Evolutionary conservation across 805 yeast genomes (phyloP).

Genomic region (Nakazawaea ambrosiae): DNA sequence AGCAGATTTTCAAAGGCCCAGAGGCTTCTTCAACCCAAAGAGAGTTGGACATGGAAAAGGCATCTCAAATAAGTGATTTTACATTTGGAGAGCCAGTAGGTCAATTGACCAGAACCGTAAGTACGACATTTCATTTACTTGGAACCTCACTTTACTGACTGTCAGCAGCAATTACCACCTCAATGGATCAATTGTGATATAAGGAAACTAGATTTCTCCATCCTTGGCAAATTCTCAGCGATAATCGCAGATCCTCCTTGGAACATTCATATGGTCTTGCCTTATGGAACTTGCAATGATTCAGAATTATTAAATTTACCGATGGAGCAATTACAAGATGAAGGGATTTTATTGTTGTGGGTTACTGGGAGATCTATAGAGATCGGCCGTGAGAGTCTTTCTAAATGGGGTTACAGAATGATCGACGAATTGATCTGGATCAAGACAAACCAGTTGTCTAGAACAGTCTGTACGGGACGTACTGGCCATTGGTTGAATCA

Average conservation of each 20-base stretch:
- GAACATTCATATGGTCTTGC: conserved; percentile 87
- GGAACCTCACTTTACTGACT: no score
- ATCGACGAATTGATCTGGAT: conserved; percentile 86
- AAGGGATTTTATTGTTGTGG: conserved; percentile 83
- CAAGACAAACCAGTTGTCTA: conserved; percentile 77
- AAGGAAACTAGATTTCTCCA: conserved; percentile 57
- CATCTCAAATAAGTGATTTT: conserved; percentile 26
- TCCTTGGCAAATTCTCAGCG: conserved; percentile 75
- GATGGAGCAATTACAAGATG: conserved; percentile 65
- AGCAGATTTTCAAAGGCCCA: conserved; percentile 11
- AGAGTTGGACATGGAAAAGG: not conserved
- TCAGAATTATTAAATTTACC: conserved; percentile 63
- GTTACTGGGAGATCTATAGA: conserved; percentile 94
- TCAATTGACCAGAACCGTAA: conserved; percentile 9
- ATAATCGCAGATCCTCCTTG: conserved; percentile 93
- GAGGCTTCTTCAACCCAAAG: not conserved
- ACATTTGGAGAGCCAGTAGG: conserved; percentile 42
- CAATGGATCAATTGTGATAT: conserved; percentile 91
- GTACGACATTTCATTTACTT: not conserved
- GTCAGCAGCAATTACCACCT: conserved; percentile 42
- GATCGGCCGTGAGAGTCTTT: conserved; percentile 69
- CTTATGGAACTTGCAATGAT: conserved; percentile 74
- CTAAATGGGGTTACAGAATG: conserved; percentile 76
- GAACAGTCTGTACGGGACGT: conserved; percentile 91
- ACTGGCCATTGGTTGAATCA: conserved; percentile 98